Conservation (phyloP, 176 grass and related monocot species). For the Eleusine indica region DNA sequence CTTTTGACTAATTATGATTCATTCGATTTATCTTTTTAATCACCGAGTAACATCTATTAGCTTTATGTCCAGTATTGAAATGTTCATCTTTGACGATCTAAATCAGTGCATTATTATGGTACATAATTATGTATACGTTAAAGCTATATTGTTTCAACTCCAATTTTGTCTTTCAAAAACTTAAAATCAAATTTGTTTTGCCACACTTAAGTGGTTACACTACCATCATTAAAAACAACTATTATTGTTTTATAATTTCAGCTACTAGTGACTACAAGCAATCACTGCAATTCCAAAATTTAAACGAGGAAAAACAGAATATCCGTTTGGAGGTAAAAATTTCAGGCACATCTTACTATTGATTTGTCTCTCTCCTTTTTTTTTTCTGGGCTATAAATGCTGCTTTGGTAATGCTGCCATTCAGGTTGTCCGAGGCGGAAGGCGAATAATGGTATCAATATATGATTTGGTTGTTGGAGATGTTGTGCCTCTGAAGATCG, state of each 20-base stretch:
- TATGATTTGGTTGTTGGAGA: constrained; percentile 93
- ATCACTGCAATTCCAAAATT: constrained; percentile 91
- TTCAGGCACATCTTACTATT: not conserved
- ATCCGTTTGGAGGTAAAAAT: constrained; percentile 77
- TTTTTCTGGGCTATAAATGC: not conserved
- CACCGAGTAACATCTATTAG: not conserved
- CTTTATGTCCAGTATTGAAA: not conserved
- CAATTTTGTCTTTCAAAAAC: not conserved
- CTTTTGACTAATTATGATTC: constrained; percentile 11
- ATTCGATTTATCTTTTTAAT: constrained; percentile 21
- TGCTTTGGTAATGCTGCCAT: constrained; percentile 23
- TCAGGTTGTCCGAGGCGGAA: constrained; percentile 83
- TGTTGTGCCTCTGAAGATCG: constrained; percentile 89
- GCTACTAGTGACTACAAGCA: constrained; percentile 86
- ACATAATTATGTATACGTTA: not conserved
- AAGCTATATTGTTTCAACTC: not conserved
- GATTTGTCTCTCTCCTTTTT: constrained; percentile 1
- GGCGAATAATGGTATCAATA: constrained; percentile 79
- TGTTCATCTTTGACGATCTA: not conserved
- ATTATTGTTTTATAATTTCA: constrained; percentile 29
- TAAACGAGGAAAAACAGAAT: constrained; percentile 96
- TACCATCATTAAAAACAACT: not conserved
- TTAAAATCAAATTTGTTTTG: not conserved
- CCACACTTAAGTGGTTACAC: not conserved
- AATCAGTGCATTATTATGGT: not conserved